These are phyloP conservation scores for Rubia tinctorum DNA, from an alignment of 305 asterid genomes.

Conservation along the genomic window DNA sequence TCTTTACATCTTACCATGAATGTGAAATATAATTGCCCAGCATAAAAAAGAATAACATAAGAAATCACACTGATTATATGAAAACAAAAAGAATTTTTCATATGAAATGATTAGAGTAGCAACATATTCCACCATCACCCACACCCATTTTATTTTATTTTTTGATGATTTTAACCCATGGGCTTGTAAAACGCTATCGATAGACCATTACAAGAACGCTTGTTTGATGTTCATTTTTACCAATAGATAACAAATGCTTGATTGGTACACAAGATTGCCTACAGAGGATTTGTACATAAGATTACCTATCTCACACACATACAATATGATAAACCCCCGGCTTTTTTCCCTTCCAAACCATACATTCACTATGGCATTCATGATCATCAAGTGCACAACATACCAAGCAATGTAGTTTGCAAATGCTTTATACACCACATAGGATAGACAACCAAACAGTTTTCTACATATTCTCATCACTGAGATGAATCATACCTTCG, in stretches of 20 bases:
- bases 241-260: not conserved
- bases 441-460: constrained; percentile 11
- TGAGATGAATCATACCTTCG: constrained; percentile 45
- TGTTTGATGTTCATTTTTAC: not conserved
- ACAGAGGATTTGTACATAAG: not conserved
- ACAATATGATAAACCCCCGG: not conserved
- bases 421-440: not conserved
- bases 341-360: not conserved
- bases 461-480: constrained; percentile 16
- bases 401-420: not conserved
- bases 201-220: too few relatives aligned
- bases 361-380: not conserved
- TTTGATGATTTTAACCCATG: not conserved
- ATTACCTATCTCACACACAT: too few relatives aligned
- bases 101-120: not conserved
- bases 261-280: not conserved
- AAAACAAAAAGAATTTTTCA: not conserved
- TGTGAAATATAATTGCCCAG: not conserved
- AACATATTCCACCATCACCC: not conserved
- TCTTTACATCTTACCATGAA: not conserved
- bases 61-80: not conserved
- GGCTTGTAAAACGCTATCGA: too few relatives aligned
- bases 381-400: not conserved
- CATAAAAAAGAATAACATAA: not conserved
- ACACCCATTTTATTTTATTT: not conserved